Evolutionary conservation across 2,329 filamentous ascomycete species (phyloP).

Genomic region (Phoma sp.): DNA sequence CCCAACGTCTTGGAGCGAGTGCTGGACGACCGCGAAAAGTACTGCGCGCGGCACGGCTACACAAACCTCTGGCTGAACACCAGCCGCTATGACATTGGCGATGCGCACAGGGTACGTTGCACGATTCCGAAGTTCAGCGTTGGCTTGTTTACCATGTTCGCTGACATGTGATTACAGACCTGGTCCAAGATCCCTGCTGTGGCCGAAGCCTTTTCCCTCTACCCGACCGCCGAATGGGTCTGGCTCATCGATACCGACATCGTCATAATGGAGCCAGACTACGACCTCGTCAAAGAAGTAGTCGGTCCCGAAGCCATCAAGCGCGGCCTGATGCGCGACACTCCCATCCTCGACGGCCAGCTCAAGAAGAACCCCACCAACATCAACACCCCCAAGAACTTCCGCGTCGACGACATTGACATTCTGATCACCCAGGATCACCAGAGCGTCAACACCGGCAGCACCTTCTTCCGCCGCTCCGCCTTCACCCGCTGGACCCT

Average conservation of each 20-base stretch:
- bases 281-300: constrained; percentile 41
- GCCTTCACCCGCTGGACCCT: constrained; percentile 47
- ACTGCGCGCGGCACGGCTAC: constrained; percentile 48
- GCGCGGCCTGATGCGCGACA: constrained; percentile 34
- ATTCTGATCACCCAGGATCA: constrained; percentile 51
- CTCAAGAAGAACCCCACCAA: constrained; percentile 36
- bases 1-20: constrained; percentile 45
- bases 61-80: constrained; percentile 51
- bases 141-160: background rate
- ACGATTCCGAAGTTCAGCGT: background rate
- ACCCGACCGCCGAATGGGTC: constrained; percentile 50
- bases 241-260: constrained; percentile 53
- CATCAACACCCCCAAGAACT: constrained; percentile 36
- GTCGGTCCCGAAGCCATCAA: constrained; percentile 44
- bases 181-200: constrained; percentile 53
- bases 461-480: constrained; percentile 48
- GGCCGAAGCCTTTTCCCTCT: constrained; percentile 48
- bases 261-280: constrained; percentile 48
- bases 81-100: constrained; percentile 47
- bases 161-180: constrained; percentile 24
- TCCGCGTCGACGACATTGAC: constrained; percentile 45
- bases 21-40: constrained; percentile 44
- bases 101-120: constrained; percentile 42
- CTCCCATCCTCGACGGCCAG: constrained; percentile 36
- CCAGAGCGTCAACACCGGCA: constrained; percentile 50